Evolutionary conservation across 2,329 filamentous ascomycete species (phyloP).

Genomic region (Macrophomina pseudophaseolina): DNA sequence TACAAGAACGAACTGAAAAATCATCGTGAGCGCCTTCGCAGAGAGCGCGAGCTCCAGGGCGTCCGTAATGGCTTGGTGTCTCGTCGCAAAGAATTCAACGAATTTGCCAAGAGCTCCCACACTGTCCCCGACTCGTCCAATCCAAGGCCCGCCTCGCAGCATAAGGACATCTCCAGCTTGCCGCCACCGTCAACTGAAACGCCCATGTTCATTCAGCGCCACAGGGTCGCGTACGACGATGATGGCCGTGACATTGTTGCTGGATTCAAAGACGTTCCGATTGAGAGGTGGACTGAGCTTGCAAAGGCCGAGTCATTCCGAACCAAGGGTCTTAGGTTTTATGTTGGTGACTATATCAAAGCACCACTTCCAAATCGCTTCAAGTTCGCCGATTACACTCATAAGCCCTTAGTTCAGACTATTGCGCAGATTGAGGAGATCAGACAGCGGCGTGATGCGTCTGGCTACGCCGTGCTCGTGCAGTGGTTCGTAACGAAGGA

Average conservation of each 20-base stretch:
- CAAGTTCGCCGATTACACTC: slow-evolving; percentile 19
- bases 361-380: slow-evolving; percentile 15
- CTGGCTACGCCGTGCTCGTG: slow-evolving; percentile 13
- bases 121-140: background rate
- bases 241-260: slow-evolving; percentile 18
- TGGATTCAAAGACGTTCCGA: slow-evolving; percentile 5
- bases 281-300: slow-evolving; percentile 14
- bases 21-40: background rate
- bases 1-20: background rate
- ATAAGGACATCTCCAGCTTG: background rate
- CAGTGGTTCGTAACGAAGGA: slow-evolving; percentile 21
- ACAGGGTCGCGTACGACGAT: slow-evolving; percentile 14
- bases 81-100: slow-evolving; percentile 7
- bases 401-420: slow-evolving; percentile 11
- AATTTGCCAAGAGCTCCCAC: background rate
- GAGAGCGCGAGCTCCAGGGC: background rate
- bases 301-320: background rate
- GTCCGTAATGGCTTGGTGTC: background rate
- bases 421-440: slow-evolving; percentile 16
- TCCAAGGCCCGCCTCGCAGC: background rate
- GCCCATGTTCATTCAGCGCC: slow-evolving; percentile 16
- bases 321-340: background rate
- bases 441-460: background rate
- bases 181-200: background rate
- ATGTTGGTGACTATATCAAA: slow-evolving; percentile 17